A percentile compares a stretch with the other conserved stretches of the same genome.
phyloP scores from a whole-genome alignment of 2,329 filamentous ascomycete genomes.

The Xylariaceae sp. region DNA sequence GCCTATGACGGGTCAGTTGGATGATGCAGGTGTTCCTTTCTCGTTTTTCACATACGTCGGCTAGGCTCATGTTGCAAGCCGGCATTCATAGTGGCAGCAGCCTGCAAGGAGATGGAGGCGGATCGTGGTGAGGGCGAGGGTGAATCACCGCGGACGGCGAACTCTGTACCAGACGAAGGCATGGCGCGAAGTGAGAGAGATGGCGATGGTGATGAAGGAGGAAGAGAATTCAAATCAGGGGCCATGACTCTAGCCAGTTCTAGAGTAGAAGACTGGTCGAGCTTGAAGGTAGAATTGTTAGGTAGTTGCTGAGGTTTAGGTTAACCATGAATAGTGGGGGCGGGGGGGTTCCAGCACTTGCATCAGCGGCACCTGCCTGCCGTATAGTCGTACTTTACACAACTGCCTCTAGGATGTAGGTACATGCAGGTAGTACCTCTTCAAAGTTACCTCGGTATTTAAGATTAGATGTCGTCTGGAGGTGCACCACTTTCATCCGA shows the following conservation, averaged over 20 bases:
- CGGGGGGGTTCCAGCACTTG: not conserved
- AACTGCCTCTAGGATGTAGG: too few relatives aligned
- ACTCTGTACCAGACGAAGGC: constrained; percentile 30
- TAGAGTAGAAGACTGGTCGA: not conserved
- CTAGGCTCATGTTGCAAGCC: constrained; percentile 65
- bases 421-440: too few relatives aligned
- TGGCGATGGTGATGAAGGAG: constrained; percentile 40
- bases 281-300: not conserved
- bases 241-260: constrained; percentile 41
- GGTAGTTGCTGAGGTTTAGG: not conserved
- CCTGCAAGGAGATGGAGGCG: constrained; percentile 67
- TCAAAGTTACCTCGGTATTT: too few relatives aligned
- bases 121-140: constrained; percentile 61
- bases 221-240: constrained; percentile 58
- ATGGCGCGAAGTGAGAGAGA: constrained; percentile 33
- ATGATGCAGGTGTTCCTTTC: too few relatives aligned
- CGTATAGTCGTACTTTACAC: too few relatives aligned
- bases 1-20: constrained; percentile 31
- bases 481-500: too few relatives aligned
- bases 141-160: constrained; percentile 38
- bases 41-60: constrained; percentile 53
- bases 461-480: too few relatives aligned
- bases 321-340: not conserved
- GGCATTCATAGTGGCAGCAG: constrained; percentile 73
- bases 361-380: too few relatives aligned